Base-by-base conservation (phyloP, 257 asterid genomes). In the Mentha longifolia region DNA sequence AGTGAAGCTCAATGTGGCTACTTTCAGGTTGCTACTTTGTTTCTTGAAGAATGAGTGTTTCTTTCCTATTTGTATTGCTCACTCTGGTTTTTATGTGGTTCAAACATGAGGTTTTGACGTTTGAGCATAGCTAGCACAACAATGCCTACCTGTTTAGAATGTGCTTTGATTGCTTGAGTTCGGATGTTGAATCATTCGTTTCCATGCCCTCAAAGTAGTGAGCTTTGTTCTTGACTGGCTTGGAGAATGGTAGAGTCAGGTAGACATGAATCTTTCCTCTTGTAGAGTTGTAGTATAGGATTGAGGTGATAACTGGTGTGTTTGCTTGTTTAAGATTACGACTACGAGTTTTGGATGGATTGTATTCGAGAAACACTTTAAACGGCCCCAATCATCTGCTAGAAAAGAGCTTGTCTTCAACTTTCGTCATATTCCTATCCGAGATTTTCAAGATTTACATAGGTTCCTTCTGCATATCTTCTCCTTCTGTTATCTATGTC, bases 11-110 rank as follows among this genome's bases (percentile, higher is more conserved):
- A 83, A 25, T 14, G 74, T 19, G 65, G 76, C 70, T 58, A 28
- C 68, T 90, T 92, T 77, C 97, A 92, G 97, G 97, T 88, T 62
- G 69, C 55, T 76, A 62, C 28, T 45, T 62, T 50, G 66, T 12
- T 11, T 13, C 33, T 33, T 56, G 33, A 17, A 10, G 42, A 22
- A 30, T 60, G 50, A 61, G 57, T 15, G 43, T 11, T 37, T 12
- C 25, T 11, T 63, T 8, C 39, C 54, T 17, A 62, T 19, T 22
- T 65, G 33, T 58, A 46, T 7, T 67, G 59, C 35, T 15, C 7
- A 9, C 66, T 56, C 46, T 41, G 39, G 63, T n/a, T n/a, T n/a
- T 74, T 49, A 19, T 15, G 56, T 6, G 39, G 28, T 42, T 7
- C 37, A 25, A 14, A 13, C n/a, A 12, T 55, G 35, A 49, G 9